A percentile compares a stretch with the other conserved stretches of the same genome.
These are phyloP conservation scores for Scenedesmus sp. DNA, from an alignment of 163 green algal species.

Conservation along the genomic window DNA sequence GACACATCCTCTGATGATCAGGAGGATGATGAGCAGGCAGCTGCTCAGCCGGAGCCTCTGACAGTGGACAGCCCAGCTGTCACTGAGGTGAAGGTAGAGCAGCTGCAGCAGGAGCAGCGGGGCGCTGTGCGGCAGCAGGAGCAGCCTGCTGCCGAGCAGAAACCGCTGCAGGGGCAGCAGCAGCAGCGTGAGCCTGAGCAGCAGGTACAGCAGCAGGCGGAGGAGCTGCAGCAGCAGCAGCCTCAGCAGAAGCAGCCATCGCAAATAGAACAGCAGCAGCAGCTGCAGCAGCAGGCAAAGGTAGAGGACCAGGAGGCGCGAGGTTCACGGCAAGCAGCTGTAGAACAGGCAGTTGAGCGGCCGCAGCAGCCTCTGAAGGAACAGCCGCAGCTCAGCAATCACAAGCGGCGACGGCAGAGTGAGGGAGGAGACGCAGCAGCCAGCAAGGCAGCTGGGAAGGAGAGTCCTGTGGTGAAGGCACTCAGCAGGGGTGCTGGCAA, in stretches of 20 bases:
- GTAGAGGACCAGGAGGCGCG: not conserved
- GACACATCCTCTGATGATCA: conserved; percentile 39
- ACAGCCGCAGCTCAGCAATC: conserved; percentile 25
- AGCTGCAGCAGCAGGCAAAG: not conserved
- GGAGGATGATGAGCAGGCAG: conserved; percentile 5
- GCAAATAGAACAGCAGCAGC: conserved; percentile 15
- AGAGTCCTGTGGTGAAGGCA: conserved; percentile 13
- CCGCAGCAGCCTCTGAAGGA: not conserved
- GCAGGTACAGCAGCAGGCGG: not conserved
- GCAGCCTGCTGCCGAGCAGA: not conserved
- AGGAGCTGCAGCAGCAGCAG: conserved; percentile 10
- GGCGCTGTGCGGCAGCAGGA: not conserved
- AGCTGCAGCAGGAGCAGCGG: not conserved
- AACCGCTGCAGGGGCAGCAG: conserved; percentile 23
- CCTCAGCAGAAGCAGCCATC: not conserved
- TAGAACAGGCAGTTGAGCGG: not conserved
- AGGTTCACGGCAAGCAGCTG: not conserved
- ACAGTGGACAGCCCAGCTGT: conserved; percentile 31
- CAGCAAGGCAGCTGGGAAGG: not conserved
- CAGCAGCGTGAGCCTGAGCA: not conserved
- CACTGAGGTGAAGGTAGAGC: not conserved
- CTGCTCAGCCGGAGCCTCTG: conserved; percentile 12
- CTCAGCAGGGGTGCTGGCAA: conserved; percentile 9
- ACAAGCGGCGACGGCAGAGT: conserved; percentile 11
- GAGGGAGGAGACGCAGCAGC: conserved; percentile 10